phyloP scores from a whole-genome alignment of 1,139 yeast species.

The Debaryomyces sp. region DNA sequence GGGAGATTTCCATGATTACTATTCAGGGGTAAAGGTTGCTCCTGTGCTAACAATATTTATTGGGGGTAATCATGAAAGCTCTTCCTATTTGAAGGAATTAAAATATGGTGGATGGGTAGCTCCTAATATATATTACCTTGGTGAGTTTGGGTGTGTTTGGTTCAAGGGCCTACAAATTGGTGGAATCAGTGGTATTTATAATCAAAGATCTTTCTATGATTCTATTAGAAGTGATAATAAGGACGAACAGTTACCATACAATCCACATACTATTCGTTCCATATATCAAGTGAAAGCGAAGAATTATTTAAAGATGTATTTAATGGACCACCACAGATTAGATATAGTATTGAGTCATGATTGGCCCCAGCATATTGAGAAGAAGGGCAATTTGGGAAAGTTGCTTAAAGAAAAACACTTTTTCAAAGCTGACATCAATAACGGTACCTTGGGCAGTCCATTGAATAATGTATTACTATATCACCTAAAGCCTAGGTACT shows the following conservation, averaged over 20 bases:
- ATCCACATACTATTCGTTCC: constrained; percentile 48
- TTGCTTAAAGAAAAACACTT: constrained; percentile 65
- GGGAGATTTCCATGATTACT: constrained; percentile 83
- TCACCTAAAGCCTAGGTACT: constrained; percentile 61
- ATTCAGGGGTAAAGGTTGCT: constrained; percentile 59
- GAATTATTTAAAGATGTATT: constrained; percentile 60
- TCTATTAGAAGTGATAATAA: constrained; percentile 15
- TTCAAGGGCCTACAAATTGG: constrained; percentile 73
- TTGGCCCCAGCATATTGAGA: constrained; percentile 87
- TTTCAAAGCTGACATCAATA: constrained; percentile 63
- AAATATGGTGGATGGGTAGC: constrained; percentile 95
- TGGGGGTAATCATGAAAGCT: constrained; percentile 96
- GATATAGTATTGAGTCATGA: constrained; percentile 81
- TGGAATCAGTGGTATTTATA: constrained; percentile 86
- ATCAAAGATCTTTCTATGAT: constrained; percentile 37
- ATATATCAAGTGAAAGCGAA: constrained; percentile 75
- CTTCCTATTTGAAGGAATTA: constrained; percentile 72
- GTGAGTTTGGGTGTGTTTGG: constrained; percentile 75
- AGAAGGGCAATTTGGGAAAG: constrained; percentile 56
- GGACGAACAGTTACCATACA: constrained; percentile 55
- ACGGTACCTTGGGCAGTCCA: constrained; percentile 73
- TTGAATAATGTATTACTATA: constrained; percentile 60
- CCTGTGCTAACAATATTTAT: constrained; percentile 80
- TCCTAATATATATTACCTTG: constrained; percentile 85
- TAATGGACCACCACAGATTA: constrained; percentile 23